phyloP scores from a whole-genome alignment of 345 rosid species.

The Hibiscus mutabilis region DNA sequence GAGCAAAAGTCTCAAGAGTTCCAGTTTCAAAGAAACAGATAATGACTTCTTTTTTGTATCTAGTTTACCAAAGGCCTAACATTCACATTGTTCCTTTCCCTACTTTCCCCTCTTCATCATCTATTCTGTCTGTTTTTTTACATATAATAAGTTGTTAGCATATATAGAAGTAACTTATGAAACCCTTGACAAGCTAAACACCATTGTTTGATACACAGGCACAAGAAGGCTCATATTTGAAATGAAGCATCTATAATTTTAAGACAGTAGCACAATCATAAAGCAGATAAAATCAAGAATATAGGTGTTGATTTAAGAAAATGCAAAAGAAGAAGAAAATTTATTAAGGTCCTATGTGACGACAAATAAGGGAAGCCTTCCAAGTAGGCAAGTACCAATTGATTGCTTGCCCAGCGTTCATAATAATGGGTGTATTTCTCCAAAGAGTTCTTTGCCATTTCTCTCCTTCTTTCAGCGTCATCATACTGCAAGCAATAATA shows the following conservation, averaged over 20 bases:
- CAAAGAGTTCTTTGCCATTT: constrained; percentile 95
- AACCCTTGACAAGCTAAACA: neutral
- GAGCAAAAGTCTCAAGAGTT: neutral
- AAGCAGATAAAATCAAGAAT: neutral
- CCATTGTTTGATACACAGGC: neutral
- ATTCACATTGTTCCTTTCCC: neutral
- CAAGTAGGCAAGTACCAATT: constrained; percentile 62
- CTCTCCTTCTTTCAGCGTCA: constrained; percentile 89
- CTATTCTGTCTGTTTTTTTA: neutral
- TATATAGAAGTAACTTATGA: neutral
- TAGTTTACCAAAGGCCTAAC: neutral
- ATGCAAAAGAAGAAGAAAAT: neutral
- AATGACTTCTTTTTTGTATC: neutral
- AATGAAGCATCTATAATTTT: neutral
- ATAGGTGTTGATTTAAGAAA: neutral
- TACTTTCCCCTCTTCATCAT: neutral
- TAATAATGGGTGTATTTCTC: constrained; percentile 98
- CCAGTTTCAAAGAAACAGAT: neutral
- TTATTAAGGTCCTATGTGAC: neutral
- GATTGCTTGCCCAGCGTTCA: constrained; percentile 99
- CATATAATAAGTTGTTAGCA: neutral
- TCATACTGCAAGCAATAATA: constrained; percentile 56
- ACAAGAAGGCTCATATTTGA: neutral
- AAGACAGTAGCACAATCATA: neutral
- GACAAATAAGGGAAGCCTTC: constrained; percentile 5